Evolutionary conservation across 2,329 filamentous ascomycete genomes (phyloP), one percentile per base, ranked within the genome.

Genomic region (Coniochaeta hoffmannii): DNA sequence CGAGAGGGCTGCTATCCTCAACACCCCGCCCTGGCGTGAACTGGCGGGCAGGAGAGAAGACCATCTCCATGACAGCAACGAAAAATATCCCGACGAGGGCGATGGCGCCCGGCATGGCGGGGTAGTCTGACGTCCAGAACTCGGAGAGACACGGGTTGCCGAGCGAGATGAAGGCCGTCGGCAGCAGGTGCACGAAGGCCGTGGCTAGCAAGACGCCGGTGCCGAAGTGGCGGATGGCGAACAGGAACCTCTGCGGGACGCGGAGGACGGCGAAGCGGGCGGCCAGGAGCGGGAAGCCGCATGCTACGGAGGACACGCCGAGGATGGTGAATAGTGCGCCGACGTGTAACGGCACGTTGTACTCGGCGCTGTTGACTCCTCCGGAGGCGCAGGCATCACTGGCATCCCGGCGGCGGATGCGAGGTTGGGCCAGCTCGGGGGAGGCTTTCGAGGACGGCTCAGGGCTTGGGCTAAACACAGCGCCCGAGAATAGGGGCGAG

Each of bases 51-150:
- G 36, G 36, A 8, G 14, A 22, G 36, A 41, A 41, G 14, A 41
- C n/a, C 73, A 94, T 96, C 70, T 97, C 93, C 54, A 97, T 81
- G 2, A 83, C 82, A 7, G 96, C 89, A 3, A 97, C 91, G 4
- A 88, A 74, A 57, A 96, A 78, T n/a, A 89, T 88, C 10, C 88
- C 85, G 11, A 85, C 70, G 88, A 96, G 92, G 56, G 89, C 88
- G 50, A 96, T 82, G 51, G 93, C 77, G 2, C 91, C 90, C 0
- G 90, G 85, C 68, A 95, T 85, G 5, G 89, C 89, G 50, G 79
- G 82, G 68, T 94, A 96, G n/a, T 82, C 81, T 59, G 86, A 66
- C 67, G 82, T 93, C 81, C 92, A 96, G 66, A 91, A 88, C 56
- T 80, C 75, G 9, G 90, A 89, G 0, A 96, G 82, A 64, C 86